A percentile compares a stretch with the other conserved stretches of the same genome.
These are phyloP conservation scores for Hevea brasiliensis DNA, from an alignment of 345 rosid genomes.

Conservation along the genomic window DNA sequence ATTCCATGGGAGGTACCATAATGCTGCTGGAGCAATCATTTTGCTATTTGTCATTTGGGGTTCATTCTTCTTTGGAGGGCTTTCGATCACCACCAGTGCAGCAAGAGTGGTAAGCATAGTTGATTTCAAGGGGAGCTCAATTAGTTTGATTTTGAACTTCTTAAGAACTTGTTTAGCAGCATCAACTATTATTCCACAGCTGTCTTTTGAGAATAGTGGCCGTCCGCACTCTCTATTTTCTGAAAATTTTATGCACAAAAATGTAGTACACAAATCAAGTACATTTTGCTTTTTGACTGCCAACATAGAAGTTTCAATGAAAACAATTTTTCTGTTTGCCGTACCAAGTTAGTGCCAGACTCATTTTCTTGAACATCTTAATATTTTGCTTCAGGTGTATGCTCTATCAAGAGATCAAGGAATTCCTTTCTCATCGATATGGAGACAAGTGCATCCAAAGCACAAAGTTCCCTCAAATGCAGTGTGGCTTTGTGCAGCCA, in stretches of 20 bases:
- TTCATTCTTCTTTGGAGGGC: slow-evolving; percentile 66
- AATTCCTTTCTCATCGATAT: slow-evolving; percentile 49
- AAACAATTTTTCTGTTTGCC: no score
- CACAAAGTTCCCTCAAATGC: slow-evolving; percentile 65
- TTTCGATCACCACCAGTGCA: slow-evolving; percentile 62
- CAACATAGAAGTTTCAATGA: no score
- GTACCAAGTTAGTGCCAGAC: neutral
- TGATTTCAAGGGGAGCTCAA: neutral
- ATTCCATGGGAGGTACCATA: slow-evolving; percentile 61
- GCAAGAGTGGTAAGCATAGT: slow-evolving; percentile 51
- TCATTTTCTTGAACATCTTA: neutral
- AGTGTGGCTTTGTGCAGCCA: slow-evolving; percentile 62
- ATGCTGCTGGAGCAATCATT: slow-evolving; percentile 49
- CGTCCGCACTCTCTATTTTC: neutral
- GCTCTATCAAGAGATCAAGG: slow-evolving; percentile 64
- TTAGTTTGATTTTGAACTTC: neutral
- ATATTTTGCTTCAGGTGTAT: slow-evolving; percentile 35
- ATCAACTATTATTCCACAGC: neutral
- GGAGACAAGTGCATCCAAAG: slow-evolving; percentile 57
- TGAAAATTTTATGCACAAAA: no score
- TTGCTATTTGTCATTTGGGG: slow-evolving; percentile 59
- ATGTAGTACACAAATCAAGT: no score
- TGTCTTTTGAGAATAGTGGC: no score
- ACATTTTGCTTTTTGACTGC: neutral
- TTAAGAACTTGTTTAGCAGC: neutral